Evolutionary conservation across 371 early-diverging fungal genomes (phyloP), one percentile per base, ranked within the genome.

Genomic region (Caulochytrium protostelioides): DNA sequence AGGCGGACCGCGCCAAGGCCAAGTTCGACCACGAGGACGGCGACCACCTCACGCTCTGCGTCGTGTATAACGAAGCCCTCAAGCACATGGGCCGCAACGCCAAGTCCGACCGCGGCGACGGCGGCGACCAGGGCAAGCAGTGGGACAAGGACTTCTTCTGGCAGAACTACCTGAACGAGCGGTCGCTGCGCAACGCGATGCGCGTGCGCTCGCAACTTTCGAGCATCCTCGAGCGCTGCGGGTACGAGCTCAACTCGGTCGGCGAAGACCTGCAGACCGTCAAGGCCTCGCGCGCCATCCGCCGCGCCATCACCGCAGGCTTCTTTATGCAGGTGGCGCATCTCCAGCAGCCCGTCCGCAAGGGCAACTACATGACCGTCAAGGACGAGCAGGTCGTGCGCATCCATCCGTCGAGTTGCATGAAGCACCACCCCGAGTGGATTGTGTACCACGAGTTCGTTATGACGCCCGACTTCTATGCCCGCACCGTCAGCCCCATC

Each of bases 261-360:
- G n/a, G n/a, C n/a, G n/a, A n/a, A n/a, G n/a, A n/a, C n/a, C n/a
- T n/a, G n/a, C n/a, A n/a, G n/a, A n/a, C n/a, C n/a, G n/a, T n/a
- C n/a, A n/a, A n/a, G n/a, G n/a, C n/a, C n/a, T n/a, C n/a, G n/a
- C n/a, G n/a, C n/a, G n/a, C 79, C 32, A 86, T 94, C 37, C 70
- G 90, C 37, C 67, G 70, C 47, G 86, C 92, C 1, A 52, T 97
- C 41, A 53, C 72, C 0, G 57, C 80, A 9, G 94, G 94, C 14
- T 91, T 77, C 64, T 94, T 91, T 51, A 94, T 92, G 95, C 91
- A 92, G 51, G 87, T 81, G 0, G 97, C 89, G 1, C 86, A 91
- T 52, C 52, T 79, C 33, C 87, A 90, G 41, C n/a, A n/a, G n/a
- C n/a, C n/a, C n/a, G n/a, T n/a, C n/a, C 63, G 76, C 21, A 69